Evolutionary conservation across 257 asterid genomes (phyloP).

Genomic region (Capsicum chinense): DNA sequence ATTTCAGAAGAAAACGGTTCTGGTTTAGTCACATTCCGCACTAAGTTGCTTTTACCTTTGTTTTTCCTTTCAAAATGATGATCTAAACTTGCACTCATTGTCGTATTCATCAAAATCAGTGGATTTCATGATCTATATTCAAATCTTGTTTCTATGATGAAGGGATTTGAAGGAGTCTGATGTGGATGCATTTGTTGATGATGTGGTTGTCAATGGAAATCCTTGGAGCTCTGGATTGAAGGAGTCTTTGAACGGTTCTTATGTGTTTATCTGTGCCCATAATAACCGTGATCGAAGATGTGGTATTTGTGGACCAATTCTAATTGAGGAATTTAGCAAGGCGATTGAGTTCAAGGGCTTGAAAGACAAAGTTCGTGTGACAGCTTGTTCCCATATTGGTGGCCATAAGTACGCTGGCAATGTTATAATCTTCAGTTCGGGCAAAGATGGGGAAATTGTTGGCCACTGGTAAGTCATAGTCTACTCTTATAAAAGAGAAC

Average conservation of each 20-base stretch:
- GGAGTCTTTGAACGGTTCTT: constrained; percentile 73
- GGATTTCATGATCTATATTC: background rate
- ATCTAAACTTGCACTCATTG: background rate
- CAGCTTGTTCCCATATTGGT: constrained; percentile 95
- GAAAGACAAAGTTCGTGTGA: constrained; percentile 60
- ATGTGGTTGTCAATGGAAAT: constrained; percentile 79
- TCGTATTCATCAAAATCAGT: background rate
- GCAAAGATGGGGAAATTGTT: constrained; percentile 62
- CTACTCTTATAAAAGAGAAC: background rate
- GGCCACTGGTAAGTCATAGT: constrained; percentile 78
- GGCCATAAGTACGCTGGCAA: constrained; percentile 99
- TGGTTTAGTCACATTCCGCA: background rate
- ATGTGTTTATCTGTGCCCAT: constrained; percentile 94
- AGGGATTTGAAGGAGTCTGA: constrained; percentile 85
- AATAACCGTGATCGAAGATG: constrained; percentile 81
- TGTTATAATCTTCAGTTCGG: constrained; percentile 73
- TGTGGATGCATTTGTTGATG: constrained; percentile 78
- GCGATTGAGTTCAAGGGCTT: constrained; percentile 64
- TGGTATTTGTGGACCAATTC: constrained; percentile 96
- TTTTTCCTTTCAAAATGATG: background rate
- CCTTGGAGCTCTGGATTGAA: constrained; percentile 72
- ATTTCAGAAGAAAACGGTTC: background rate
- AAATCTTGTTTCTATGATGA: constrained; percentile 28
- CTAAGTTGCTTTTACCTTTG: background rate
- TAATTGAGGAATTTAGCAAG: constrained; percentile 78